phyloP scores from a whole-genome alignment of 768 basidiomycete genomes.

The Trametes cingulata region DNA sequence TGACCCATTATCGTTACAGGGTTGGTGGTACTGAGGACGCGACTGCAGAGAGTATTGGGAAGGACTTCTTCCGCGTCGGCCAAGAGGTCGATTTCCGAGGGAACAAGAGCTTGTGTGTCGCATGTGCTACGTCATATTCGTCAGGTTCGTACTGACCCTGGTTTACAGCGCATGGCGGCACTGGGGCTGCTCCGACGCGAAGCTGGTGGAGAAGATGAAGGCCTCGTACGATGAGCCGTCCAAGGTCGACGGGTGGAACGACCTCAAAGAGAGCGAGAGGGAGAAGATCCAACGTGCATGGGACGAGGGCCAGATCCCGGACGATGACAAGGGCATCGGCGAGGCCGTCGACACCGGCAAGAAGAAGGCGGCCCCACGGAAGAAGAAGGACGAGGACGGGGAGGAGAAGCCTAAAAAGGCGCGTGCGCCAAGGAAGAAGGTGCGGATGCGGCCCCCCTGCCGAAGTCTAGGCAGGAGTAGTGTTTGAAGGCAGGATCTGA shows the following conservation, averaged over 20 bases:
- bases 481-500: not conserved
- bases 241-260: conserved; percentile 47
- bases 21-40: not conserved
- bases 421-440: conserved; percentile 34
- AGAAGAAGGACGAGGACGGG: conserved; percentile 30
- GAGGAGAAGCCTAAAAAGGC: conserved; percentile 32
- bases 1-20: not conserved
- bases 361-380: conserved; percentile 28
- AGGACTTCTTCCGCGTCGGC: conserved; percentile 45
- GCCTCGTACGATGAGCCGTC: conserved; percentile 35
- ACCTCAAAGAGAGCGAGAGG: conserved; percentile 41
- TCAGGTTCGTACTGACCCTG: not conserved
- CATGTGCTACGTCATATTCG: too few species aligned
- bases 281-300: conserved; percentile 44
- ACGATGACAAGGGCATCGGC: conserved; percentile 34
- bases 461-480: not conserved
- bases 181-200: conserved; percentile 43
- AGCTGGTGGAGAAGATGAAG: conserved; percentile 41
- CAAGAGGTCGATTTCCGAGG: conserved; percentile 42
- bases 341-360: conserved; percentile 30
- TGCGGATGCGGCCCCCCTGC: conserved; percentile 10
- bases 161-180: conserved; percentile 40
- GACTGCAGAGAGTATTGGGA: conserved; percentile 36
- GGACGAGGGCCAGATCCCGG: conserved; percentile 43
- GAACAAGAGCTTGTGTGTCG: conserved; percentile 35